Base-by-base conservation (phyloP, 2,329 filamentous ascomycete genomes). In the Aspergillus persii region DNA sequence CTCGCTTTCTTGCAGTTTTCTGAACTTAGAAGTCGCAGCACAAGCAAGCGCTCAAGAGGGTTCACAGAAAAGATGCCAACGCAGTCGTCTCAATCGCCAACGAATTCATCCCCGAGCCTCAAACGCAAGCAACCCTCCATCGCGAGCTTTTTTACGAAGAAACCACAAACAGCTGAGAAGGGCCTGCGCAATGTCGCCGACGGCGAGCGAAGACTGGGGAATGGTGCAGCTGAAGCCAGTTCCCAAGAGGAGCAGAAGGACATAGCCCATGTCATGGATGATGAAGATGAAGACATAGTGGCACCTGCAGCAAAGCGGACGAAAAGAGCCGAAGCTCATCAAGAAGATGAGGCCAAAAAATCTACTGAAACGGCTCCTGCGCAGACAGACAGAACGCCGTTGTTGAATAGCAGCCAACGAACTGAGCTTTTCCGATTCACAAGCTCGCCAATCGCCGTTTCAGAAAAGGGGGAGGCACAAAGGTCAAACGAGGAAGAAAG, bases 111-210 rank as follows among this genome's bases (percentile, higher is more conserved):
- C 27, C 68, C 71, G 36, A 70, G 64, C 26, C 55, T 75, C 8
- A 77, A 78, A 56, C 69, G 74, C 48, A 77, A 77, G 59, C 76
- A 97, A 71, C 85, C 89, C 65, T 91, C 91, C 0, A 88, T 97
- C 61, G 95, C 91, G 3, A 93, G 87, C 71, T 96, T 96, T 77
- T 96, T 96, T 73, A 84, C 86, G 0, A 86, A 86, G 12, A 88
- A 84, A 59, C 61, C 76, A 1, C 65, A 71, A 2, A 56, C 65
- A n/a, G 62, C 66, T 2, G 65, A 66, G 29, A 61, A 62, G 31
- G 26, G 56, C 39, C 18, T 63, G 1, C 62, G 62, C 0, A 64
- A 64, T 27, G 57, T 54, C 30, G 26, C 48, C 41, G 60, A 52
- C 12, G 50, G 12, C 50, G 60, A 46, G 53, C 47, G 52, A 52